phyloP scores from a whole-genome alignment of 139 green algal species.

The Tetraselmis striata region DNA sequence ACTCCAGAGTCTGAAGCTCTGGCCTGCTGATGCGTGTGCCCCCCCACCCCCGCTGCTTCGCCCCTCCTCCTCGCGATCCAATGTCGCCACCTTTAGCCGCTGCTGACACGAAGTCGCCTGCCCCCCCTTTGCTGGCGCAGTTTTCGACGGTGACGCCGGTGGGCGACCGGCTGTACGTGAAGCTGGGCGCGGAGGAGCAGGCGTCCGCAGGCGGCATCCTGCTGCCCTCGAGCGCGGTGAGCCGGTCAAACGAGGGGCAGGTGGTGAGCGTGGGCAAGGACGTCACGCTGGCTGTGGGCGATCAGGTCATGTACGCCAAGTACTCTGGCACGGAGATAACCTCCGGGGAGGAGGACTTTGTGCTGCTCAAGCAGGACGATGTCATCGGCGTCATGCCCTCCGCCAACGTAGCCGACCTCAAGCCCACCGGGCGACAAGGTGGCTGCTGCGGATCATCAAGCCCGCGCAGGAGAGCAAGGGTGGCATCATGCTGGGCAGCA shows the following conservation, averaged over 20 bases:
- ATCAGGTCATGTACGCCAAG: constrained; percentile 91
- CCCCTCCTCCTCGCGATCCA: no score
- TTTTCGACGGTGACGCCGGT: constrained; percentile 70
- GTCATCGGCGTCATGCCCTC: constrained; percentile 52
- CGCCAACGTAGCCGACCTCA: constrained; percentile 51
- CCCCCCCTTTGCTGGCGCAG: no score
- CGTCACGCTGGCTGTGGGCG: constrained; percentile 50
- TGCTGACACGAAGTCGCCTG: no score
- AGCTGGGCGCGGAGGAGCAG: constrained; percentile 69
- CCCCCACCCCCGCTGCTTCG: no score
- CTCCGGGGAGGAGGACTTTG: constrained; percentile 56
- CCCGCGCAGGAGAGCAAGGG: constrained; percentile 52
- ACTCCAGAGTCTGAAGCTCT: no score
- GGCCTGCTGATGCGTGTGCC: no score
- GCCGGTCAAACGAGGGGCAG: constrained; percentile 70
- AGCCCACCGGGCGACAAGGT: constrained; percentile 51
- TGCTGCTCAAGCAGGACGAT: constrained; percentile 85
- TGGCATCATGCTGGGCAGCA: constrained; percentile 77
- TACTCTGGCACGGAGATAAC: constrained; percentile 90
- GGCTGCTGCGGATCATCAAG: constrained; percentile 43
- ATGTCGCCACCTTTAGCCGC: no score
- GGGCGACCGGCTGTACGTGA: constrained; percentile 85
- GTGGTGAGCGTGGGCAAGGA: constrained; percentile 42
- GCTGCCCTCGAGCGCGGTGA: constrained; percentile 71
- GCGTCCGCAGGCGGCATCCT: constrained; percentile 84